Base-by-base conservation (phyloP, 2,329 filamentous ascomycete species). In the Colletotrichum higginsianum region DNA sequence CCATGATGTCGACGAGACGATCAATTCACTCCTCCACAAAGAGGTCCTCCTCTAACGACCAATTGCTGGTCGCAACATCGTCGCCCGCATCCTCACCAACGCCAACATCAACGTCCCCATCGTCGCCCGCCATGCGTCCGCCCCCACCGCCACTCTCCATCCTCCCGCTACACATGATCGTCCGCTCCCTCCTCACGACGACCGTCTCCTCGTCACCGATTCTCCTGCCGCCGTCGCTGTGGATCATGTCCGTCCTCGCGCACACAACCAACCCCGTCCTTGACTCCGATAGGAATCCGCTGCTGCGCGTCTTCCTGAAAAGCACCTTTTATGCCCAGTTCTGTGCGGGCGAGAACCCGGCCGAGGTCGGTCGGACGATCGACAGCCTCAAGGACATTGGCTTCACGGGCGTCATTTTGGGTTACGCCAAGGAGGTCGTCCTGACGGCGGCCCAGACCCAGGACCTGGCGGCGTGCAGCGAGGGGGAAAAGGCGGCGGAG, bases 271-370 rank as follows among this genome's bases (percentile, higher is more conserved):
- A 85, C 68, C 84, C 88, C 1, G 66, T 95, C 0, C 86, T 96
- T 68, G 92, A 92, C 80, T 91, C 94, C 5, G 94, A 97, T 78
- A 86, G 84, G 63, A 98, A 97, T 79, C 90, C 90, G 0, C 57
- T 96, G 1, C 86, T 97, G 18, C 88, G 90, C 53, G 89, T 85
- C 71, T 79, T 95, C 52, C 85, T 98, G 61, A 94, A 95, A 80
- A 89, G 91, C 78, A 97, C 94, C 0, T 95, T 98, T 77, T 98
- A 98, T 80, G 90, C 91, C 30, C 95, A 98, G 77, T 98, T 97
- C 82, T 98, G 95, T 81, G 94, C 94, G 0, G 95, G 95, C 38
- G 93, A 95, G 82, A 92, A 89, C 60, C 85, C 88, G 0, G 77
- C 80, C 1, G 93, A 98, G 81, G 92, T 97, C 2, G 84, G 86